A percentile compares a stretch with the other conserved stretches of the same genome.
Evolutionary conservation across 2,329 filamentous ascomycete genomes (phyloP).

Genomic region (Corinectria fuckeliana): DNA sequence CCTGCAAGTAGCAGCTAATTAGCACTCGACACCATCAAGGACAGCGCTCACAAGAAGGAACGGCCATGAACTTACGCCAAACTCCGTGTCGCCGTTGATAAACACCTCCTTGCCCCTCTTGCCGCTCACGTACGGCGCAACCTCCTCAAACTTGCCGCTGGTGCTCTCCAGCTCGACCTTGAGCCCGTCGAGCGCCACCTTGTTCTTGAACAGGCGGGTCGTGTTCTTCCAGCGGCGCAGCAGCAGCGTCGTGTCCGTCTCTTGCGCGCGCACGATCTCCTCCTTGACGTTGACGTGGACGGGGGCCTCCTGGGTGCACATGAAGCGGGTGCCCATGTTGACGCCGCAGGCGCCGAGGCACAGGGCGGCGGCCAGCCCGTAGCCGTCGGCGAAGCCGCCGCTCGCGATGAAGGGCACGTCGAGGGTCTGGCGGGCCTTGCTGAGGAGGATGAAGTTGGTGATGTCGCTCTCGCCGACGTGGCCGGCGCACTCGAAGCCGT

Average conservation of each 20-base stretch:
- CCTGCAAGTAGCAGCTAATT: constrained; percentile 55
- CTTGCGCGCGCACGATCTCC: constrained; percentile 84
- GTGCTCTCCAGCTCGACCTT: constrained; percentile 84
- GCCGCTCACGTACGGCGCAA: constrained; percentile 86
- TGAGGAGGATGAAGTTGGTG: constrained; percentile 88
- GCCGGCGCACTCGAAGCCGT: constrained; percentile 95
- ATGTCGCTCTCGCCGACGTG: constrained; percentile 89
- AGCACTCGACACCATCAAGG: constrained; percentile 20
- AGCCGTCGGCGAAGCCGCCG: constrained; percentile 93
- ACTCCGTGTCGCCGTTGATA: constrained; percentile 87
- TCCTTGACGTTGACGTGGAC: constrained; percentile 95
- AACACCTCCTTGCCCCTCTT: constrained; percentile 93
- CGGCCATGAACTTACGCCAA: constrained; percentile 69
- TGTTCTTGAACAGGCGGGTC: constrained; percentile 85
- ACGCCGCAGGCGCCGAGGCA: constrained; percentile 90
- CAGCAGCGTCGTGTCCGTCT: constrained; percentile 90
- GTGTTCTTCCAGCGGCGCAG: constrained; percentile 94
- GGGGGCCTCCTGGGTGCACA: constrained; percentile 93
- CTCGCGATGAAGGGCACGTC: constrained; percentile 92
- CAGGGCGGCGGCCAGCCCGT: constrained; percentile 89
- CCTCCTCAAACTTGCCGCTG: constrained; percentile 87
- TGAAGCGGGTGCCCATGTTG: constrained; percentile 99
- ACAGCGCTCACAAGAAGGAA: neutral
- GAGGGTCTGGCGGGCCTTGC: constrained; percentile 82
- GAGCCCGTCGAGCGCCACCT: constrained; percentile 80